These are phyloP conservation scores for Monilinia polystroma DNA, from an alignment of 2,329 filamentous ascomycete genomes.

Conservation along the genomic window DNA sequence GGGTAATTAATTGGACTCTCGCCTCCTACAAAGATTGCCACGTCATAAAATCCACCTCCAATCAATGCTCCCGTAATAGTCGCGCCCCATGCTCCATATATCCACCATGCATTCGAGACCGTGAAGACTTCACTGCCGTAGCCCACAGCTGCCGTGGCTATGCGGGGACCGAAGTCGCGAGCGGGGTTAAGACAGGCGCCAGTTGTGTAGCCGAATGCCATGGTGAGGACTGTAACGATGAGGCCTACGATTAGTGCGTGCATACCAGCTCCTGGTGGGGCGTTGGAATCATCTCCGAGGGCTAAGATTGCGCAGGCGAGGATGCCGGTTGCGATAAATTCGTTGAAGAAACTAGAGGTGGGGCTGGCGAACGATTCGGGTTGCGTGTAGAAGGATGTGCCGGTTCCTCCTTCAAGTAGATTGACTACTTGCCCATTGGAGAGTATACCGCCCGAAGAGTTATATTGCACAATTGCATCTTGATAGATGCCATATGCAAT, in stretches of 20 bases:
- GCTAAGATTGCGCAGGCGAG: conserved; percentile 46
- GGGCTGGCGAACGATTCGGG: conserved; percentile 27
- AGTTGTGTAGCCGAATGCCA: conserved; percentile 48
- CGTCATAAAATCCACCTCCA: conserved; percentile 51
- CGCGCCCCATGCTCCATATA: conserved; percentile 47
- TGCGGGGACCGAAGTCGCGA: conserved; percentile 50
- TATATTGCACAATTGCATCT: conserved; percentile 24
- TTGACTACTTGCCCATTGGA: conserved; percentile 3
- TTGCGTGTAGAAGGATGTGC: conserved; percentile 18
- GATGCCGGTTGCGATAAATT: conserved; percentile 47
- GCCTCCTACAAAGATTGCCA: conserved; percentile 50
- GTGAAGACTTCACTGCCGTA: conserved; percentile 46
- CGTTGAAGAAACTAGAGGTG: conserved; percentile 47
- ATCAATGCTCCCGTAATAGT: conserved; percentile 44
- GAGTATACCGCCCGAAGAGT: conserved; percentile 12
- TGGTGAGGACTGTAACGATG: conserved; percentile 41
- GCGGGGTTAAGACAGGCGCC: conserved; percentile 50
- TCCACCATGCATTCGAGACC: conserved; percentile 41
- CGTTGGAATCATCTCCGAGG: conserved; percentile 48
- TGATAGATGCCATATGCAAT: conserved; percentile 44
- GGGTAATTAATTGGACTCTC: conserved; percentile 53
- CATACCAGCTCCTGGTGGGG: conserved; percentile 51
- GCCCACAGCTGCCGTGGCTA: conserved; percentile 47
- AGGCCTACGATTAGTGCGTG: conserved; percentile 51
- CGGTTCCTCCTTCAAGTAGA: conserved; percentile 11